phyloP scores from a whole-genome alignment of 169 alveolate species.

The Theileria sp. region DNA sequence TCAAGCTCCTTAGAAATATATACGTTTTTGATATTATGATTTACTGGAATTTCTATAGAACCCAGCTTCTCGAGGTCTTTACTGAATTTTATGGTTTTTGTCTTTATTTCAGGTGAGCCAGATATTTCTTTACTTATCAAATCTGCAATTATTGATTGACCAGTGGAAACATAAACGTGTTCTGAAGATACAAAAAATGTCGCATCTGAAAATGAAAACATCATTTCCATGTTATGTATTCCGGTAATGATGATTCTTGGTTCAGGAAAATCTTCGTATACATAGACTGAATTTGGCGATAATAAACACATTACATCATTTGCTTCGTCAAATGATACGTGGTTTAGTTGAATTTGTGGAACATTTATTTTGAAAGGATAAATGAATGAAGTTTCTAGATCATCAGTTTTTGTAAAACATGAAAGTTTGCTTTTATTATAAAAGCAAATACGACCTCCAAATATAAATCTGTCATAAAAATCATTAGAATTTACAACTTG shows the following conservation, averaged over 20 bases:
- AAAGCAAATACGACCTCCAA: slow-evolving; percentile 24
- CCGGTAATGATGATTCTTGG: neutral
- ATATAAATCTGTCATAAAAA: slow-evolving; percentile 3
- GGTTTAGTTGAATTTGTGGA: neutral
- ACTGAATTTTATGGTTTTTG: neutral
- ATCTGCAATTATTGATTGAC: neutral
- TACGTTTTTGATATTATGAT: neutral
- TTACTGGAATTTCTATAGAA: neutral
- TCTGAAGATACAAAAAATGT: slow-evolving; percentile 19
- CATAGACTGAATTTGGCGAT: neutral
- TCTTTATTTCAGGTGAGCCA: neutral
- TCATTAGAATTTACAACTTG: slow-evolving; percentile 1
- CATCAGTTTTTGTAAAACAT: slow-evolving; percentile 21
- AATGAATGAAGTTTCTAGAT: slow-evolving; percentile 1
- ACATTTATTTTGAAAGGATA: neutral
- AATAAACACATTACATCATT: slow-evolving; percentile 6
- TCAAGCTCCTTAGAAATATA: neutral
- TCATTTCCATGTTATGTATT: neutral
- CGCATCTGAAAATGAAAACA: slow-evolving; percentile 18
- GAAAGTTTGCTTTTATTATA: slow-evolving; percentile 26
- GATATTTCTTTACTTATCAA: neutral
- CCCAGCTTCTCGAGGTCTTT: neutral
- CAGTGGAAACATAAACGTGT: neutral
- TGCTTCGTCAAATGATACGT: neutral
- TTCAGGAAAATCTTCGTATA: slow-evolving; percentile 2